These are phyloP conservation scores for Tanacetum coccineum DNA, from an alignment of 129 eudicot genomes.

Conservation along the genomic window DNA sequence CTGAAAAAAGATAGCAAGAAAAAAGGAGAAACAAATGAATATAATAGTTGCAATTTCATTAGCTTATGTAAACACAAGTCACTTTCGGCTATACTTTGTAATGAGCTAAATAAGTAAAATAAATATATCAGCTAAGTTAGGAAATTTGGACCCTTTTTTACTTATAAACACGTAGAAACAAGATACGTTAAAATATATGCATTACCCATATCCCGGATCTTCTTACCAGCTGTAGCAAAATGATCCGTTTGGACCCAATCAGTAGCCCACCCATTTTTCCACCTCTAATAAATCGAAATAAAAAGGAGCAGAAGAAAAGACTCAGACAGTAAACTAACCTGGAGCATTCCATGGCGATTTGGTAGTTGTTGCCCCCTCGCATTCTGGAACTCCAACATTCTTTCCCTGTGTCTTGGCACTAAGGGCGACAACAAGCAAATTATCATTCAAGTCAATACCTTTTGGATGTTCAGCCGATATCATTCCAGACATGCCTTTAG, in stretches of 20 bases:
- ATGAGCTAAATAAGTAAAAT: too few species aligned
- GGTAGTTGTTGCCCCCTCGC: constrained; percentile 95
- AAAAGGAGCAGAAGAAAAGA: not conserved
- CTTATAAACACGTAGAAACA: too few species aligned
- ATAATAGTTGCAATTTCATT: too few species aligned
- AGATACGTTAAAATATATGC: too few species aligned
- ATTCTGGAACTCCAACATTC: constrained; percentile 89
- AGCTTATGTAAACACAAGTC: too few species aligned
- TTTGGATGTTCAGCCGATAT: constrained; percentile 74
- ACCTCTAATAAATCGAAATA: not conserved
- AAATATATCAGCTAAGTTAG: too few species aligned
- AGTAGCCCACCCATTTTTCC: not conserved
- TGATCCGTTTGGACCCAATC: not conserved
- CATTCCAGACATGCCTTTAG: constrained; percentile 76
- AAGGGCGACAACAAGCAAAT: constrained; percentile 85
- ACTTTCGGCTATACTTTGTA: too few species aligned
- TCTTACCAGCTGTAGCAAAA: too few species aligned
- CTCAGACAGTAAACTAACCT: constrained; percentile 28
- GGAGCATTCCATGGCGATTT: constrained; percentile 99
- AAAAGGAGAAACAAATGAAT: too few species aligned
- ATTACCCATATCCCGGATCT: too few species aligned
- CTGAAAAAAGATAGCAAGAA: too few species aligned
- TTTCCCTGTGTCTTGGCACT: constrained; percentile 79
- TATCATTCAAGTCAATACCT: constrained; percentile 90
- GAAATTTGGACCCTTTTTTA: too few species aligned